Evolutionary conservation across 129 eudicot genomes (phyloP).

Genomic region (Oenanthe sinensis): DNA sequence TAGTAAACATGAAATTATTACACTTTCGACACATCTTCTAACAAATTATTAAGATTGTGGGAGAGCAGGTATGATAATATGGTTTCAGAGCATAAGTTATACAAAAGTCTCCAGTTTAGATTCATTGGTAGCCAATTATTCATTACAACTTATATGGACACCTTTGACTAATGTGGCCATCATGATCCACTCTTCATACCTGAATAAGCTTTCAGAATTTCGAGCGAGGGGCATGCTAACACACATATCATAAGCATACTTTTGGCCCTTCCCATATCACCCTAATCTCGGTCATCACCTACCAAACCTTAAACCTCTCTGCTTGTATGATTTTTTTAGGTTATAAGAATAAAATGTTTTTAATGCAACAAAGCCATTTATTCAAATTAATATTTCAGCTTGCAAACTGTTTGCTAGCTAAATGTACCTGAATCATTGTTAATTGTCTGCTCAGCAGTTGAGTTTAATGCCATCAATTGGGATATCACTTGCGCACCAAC

Average conservation of each 20-base stretch:
- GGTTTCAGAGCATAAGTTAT: background rate
- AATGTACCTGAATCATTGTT: constrained; percentile 41
- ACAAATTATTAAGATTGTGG: background rate
- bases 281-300: background rate
- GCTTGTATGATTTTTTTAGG: background rate
- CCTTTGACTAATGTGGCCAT: background rate
- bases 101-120: too few species aligned
- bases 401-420: background rate
- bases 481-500: constrained; percentile 89
- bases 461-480: constrained; percentile 34
- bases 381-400: background rate
- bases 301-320: background rate
- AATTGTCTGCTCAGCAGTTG: constrained; percentile 19
- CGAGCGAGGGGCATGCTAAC: background rate
- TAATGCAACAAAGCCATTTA: background rate
- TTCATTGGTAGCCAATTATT: background rate
- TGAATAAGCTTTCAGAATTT: too few species aligned
- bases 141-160: background rate
- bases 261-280: background rate
- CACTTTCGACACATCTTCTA: background rate
- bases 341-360: background rate
- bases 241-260: background rate
- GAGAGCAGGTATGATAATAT: background rate
- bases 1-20: background rate
- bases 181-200: background rate